Evolutionary conservation across 106 monocot species (phyloP), one percentile per base, ranked within the genome.

Genomic region (Allium sativum): DNA sequence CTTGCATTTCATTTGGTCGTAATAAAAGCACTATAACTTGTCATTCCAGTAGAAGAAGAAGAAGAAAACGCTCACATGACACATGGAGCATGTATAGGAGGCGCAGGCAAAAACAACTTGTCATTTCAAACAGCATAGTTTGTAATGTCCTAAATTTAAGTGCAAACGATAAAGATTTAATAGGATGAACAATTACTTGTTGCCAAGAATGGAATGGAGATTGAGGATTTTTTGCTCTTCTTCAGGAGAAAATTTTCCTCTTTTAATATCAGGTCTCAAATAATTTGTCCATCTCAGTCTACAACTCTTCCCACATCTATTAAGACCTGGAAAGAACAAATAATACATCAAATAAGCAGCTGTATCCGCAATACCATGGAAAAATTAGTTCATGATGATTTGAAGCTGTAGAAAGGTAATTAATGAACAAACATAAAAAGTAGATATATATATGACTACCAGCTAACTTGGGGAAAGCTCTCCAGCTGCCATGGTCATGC

Each of bases 401-500:
- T 54, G 12, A 18, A 6, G 19, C n/a, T 8, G 17, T 17, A 17
- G 54, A 54, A 18, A 11, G 12, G 17, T 11, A 54, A 54, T 14
- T 20, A 57, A 57, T 31, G 22, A 20, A 9, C 9, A 56, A 12
- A 57, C 10, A 8, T 22, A 8, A 22, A 57, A 57, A 57, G 17
- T 18, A 55, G 9, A 14, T 18, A 55, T 18, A 55, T 18, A 14
- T 9, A 16, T 31, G 31, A 57, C 22, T 20, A 57, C 57, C 57
- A 57, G 57, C 57, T 22, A 57, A 40, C 3, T 57, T 57, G 12
- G 57, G 57, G 57, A 57, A 40, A 17, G 57, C 57, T 57, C 88
- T 81, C 93, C 93, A 93, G 79, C 88, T 93, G 50, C 93, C 87
- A 77, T 82, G 79, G 72, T 84, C 93, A 57, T 93, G 78, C 52